Evolutionary conservation across 495 filamentous ascomycete species (phyloP).

Genomic region (Penicillium flavigenum): DNA sequence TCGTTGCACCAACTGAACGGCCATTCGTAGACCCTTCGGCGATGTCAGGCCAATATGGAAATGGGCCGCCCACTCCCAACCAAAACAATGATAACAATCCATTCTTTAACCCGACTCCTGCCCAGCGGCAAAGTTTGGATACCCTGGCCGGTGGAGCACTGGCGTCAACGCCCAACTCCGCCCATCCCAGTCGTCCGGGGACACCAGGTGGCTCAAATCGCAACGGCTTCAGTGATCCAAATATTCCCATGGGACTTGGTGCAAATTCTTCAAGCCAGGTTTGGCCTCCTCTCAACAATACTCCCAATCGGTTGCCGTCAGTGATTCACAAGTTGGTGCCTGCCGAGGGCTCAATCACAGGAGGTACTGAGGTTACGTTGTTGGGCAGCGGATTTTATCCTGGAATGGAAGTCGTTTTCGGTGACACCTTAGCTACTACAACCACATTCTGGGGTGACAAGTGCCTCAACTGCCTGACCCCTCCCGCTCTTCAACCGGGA

Average conservation of each 20-base stretch:
- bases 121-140: conserved; percentile 54
- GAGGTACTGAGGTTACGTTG: conserved; percentile 82
- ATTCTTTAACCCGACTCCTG: conserved; percentile 49
- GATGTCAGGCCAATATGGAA: conserved; percentile 51
- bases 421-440: conserved; percentile 70
- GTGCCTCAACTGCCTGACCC: conserved; percentile 80
- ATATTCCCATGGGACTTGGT: conserved; percentile 32
- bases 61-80: conserved; percentile 63
- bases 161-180: conserved; percentile 65
- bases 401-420: conserved; percentile 85
- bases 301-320: conserved; percentile 49
- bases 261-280: conserved; percentile 37
- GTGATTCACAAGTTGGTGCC: conserved; percentile 79
- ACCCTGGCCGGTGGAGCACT: conserved; percentile 56
- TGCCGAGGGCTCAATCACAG: conserved; percentile 72
- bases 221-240: conserved; percentile 45
- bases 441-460: conserved; percentile 81
- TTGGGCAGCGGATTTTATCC: conserved; percentile 76
- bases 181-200: conserved; percentile 53
- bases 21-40: conserved; percentile 49
- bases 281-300: conserved; percentile 42
- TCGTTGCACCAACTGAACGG: conserved; percentile 46
- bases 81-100: conserved; percentile 52
- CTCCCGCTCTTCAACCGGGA: conserved; percentile 68
- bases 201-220: conserved; percentile 45